phyloP scores from a whole-genome alignment of 2,329 filamentous ascomycete genomes.

The Xylariaceae sp. region DNA sequence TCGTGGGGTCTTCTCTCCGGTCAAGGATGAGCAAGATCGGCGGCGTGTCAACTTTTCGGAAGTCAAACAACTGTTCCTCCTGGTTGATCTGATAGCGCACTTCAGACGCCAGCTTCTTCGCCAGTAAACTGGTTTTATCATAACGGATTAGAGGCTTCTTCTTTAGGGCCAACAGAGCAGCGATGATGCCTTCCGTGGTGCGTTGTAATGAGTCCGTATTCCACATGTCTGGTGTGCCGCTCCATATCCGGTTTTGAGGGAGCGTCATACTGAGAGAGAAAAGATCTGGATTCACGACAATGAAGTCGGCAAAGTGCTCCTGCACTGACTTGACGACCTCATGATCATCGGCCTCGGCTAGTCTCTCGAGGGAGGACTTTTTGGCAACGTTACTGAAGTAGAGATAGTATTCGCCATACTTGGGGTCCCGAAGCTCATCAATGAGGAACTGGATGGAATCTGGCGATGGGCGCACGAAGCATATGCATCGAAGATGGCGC shows the following conservation, averaged over 20 bases:
- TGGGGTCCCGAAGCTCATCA: conserved; percentile 91
- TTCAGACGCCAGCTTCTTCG: conserved; percentile 90
- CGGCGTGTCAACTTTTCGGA: conserved; percentile 88
- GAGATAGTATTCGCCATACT: conserved; percentile 94
- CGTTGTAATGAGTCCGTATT: conserved; percentile 82
- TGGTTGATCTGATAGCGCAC: conserved; percentile 89
- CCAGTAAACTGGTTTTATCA: conserved; percentile 80
- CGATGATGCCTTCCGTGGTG: conserved; percentile 80
- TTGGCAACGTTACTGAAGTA: conserved; percentile 98
- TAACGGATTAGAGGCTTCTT: conserved; percentile 95
- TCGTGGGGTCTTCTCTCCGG: conserved; percentile 88
- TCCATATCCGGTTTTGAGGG: conserved; percentile 75
- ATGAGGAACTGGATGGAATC: conserved; percentile 91
- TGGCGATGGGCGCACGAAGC: conserved; percentile 85
- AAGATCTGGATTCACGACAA: conserved; percentile 90
- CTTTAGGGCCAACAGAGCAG: conserved; percentile 80
- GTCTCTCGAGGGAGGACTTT: conserved; percentile 87
- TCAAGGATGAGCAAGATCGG: conserved; percentile 89
- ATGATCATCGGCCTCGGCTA: conserved; percentile 95
- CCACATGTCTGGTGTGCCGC: conserved; percentile 77
- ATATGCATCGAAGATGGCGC: conserved; percentile 90
- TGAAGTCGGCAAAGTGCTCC: conserved; percentile 94
- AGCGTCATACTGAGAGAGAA: conserved; percentile 73
- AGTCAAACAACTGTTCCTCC: conserved; percentile 95
- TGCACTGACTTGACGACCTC: conserved; percentile 93